These are phyloP conservation scores for Aquilaria yunnanensis DNA, from an alignment of 345 rosid species.

Conservation along the genomic window DNA sequence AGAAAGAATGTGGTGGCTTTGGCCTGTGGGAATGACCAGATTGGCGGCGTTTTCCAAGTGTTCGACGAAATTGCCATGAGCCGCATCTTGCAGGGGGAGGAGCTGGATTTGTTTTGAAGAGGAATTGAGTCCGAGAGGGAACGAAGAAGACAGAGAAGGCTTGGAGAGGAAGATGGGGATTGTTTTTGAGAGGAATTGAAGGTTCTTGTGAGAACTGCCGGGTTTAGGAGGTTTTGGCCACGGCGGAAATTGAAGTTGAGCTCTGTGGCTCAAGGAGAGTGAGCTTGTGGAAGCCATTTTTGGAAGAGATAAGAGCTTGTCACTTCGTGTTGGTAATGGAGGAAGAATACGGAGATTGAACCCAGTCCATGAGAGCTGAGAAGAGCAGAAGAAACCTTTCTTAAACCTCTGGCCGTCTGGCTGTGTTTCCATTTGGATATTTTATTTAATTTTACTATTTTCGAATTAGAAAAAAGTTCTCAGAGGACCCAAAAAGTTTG, in stretches of 20 bases:
- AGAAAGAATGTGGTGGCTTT: constrained; percentile 13
- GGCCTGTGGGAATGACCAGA: constrained; percentile 21
- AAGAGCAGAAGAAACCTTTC: constrained; percentile 10
- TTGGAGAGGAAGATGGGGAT: constrained; percentile 16
- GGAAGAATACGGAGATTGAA: constrained; percentile 1
- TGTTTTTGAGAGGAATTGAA: constrained; percentile 24
- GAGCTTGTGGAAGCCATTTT: constrained; percentile 44
- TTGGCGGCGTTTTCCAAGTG: constrained; percentile 24
- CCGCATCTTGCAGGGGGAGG: constrained; percentile 23
- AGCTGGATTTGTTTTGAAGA: constrained; percentile 22
- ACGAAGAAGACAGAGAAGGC: constrained; percentile 30
- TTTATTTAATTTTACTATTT: too few relatives aligned
- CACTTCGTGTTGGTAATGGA: background rate
- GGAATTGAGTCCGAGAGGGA: constrained; percentile 29
- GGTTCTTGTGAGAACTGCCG: constrained; percentile 35
- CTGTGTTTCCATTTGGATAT: too few relatives aligned
- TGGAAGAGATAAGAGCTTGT: background rate
- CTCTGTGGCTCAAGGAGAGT: constrained; percentile 27
- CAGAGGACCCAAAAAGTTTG: too few relatives aligned
- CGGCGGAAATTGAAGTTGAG: constrained; percentile 38
- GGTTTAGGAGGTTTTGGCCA: constrained; percentile 27
- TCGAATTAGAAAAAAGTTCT: too few relatives aligned
- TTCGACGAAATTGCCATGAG: constrained; percentile 31
- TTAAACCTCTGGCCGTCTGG: constrained; percentile 6
- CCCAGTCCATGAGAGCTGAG: background rate